Evolutionary conservation across 2,329 filamentous ascomycete genomes (phyloP).

Genomic region (Chaetomium olivaceum): DNA sequence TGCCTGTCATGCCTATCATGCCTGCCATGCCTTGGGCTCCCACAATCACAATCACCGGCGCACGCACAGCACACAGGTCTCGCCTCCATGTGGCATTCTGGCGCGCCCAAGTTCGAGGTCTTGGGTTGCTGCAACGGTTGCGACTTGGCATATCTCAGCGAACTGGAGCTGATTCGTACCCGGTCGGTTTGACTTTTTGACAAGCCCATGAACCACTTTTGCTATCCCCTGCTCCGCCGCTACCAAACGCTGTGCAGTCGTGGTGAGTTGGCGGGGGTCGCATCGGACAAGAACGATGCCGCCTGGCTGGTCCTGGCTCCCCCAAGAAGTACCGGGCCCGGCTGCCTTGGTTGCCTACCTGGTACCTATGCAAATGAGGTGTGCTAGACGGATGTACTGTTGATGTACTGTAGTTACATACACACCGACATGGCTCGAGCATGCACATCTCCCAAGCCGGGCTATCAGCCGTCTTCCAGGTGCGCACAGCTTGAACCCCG

Average conservation of each 20-base stretch:
- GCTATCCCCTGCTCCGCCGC: not conserved
- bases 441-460: not conserved
- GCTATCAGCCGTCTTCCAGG: not conserved
- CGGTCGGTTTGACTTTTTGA: slow-evolving; percentile 13
- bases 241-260: not conserved
- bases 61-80: slow-evolving; percentile 1
- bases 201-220: not conserved
- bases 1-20: not conserved
- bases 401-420: not conserved
- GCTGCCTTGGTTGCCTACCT: not conserved
- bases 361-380: not conserved
- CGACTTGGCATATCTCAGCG: not conserved
- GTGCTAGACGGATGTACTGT: not conserved
- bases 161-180: not conserved
- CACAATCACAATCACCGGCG: not conserved
- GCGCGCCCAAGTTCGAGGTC: slow-evolving; percentile 4
- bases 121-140: slow-evolving; percentile 2
- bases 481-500: slow-evolving; percentile 14
- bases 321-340: slow-evolving; percentile 3
- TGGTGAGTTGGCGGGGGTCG: slow-evolving; percentile 16
- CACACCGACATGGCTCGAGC: too few relatives aligned
- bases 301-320: slow-evolving; percentile 19
- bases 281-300: slow-evolving; percentile 16
- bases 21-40: not conserved
- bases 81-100: slow-evolving; percentile 2